Evolutionary conservation across 2,329 filamentous ascomycete genomes (phyloP).

Genomic region (Akanthomyces muscarius): DNA sequence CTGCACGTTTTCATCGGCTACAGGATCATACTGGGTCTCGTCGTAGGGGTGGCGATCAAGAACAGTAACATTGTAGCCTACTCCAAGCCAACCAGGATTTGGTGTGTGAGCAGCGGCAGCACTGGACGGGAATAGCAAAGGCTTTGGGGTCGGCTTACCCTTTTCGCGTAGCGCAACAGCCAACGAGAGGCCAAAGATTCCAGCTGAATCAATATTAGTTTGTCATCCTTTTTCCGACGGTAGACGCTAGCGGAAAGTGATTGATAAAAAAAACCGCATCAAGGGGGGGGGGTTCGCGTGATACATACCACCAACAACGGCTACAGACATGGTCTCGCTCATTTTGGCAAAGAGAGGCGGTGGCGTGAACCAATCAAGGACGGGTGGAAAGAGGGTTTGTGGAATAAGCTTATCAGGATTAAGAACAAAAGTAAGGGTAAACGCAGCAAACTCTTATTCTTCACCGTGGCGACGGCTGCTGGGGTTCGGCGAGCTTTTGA

Average conservation of each 20-base stretch:
- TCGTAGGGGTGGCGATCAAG: conserved; percentile 24
- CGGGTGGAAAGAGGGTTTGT: background rate
- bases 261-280: background rate
- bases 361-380: background rate
- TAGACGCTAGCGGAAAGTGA: background rate
- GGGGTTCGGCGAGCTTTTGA: conserved; percentile 8
- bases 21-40: conserved; percentile 22
- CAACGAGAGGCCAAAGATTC: conserved; percentile 26
- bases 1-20: conserved; percentile 18
- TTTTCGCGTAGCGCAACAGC: conserved; percentile 23
- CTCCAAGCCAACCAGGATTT: background rate
- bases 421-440: conserved; percentile 5
- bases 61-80: conserved; percentile 20
- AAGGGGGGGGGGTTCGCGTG: background rate
- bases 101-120: background rate
- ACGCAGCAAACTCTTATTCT: background rate
- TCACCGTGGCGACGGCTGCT: background rate
- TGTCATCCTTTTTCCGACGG: background rate
- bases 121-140: background rate
- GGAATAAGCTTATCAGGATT: background rate
- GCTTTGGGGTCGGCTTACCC: conserved; percentile 16
- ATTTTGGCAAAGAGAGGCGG: background rate
- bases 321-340: conserved; percentile 17
- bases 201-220: conserved; percentile 20
- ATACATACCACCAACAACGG: conserved; percentile 19